Base-by-base conservation (phyloP, 2,329 filamentous ascomycete species). In the Didymella pinodella region DNA sequence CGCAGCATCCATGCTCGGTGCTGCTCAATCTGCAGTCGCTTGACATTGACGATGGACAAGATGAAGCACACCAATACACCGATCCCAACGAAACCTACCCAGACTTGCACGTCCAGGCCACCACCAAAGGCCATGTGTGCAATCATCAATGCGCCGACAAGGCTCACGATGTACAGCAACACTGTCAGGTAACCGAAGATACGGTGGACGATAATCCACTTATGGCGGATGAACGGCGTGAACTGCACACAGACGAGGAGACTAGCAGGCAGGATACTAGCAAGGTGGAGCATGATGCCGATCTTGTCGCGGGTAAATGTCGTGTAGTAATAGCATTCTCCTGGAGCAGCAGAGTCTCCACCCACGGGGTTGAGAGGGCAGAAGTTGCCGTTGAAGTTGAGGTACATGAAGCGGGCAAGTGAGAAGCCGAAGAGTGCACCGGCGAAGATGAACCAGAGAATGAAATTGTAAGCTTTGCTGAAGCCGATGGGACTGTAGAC, bases 101-200 rank as follows among this genome's bases (percentile, higher is more conserved):
- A 78, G 0, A 74, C 69, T 64, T 87, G 85, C 2, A 81, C 80
- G 2, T 82, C 80, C 0, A 86, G 41, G 0, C 77, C 79, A 1
- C 87, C 87, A 1, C 86, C 86, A 63, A 87, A 84, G 0, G 83
- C 72, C 28, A 77, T 77, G 0, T 80, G 78, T 0, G 78, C 74
- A 20, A 88, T 83, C 77, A 88, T 83, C 0, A 88, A 61, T 0
- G 82, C 85, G 0, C 83, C 84, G 0, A 77, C 76, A 2, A 82
- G 81, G 14, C 78, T 76, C 4, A 83, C 54, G 0, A 82, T 28
- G 2, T 83, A 76, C 0, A 89, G 75, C 0, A 84, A 54, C 0
- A 85, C 57, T 51, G 86, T 70, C 4, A 83, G 34, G 60, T 88
- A 88, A 1, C 88, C 88, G 51, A 83, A 86, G 54, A 89, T 79